These are phyloP conservation scores for Poronia punctata DNA, from an alignment of 495 filamentous ascomycete species.

Conservation along the genomic window DNA sequence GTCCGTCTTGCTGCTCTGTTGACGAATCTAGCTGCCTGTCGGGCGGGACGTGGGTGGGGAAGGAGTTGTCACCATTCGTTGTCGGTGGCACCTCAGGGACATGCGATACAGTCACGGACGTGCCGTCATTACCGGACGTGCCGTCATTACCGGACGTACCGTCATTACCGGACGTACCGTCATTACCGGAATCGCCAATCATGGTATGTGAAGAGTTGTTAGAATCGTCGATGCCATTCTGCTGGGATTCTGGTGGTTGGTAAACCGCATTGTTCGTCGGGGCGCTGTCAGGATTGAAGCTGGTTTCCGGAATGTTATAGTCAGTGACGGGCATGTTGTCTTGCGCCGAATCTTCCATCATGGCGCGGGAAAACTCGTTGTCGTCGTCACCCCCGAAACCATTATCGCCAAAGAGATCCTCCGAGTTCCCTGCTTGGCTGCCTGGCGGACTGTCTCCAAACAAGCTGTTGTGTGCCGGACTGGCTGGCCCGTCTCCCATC, in stretches of 20 bases:
- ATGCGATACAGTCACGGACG: slow-evolving; percentile 12
- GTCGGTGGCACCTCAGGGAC: slow-evolving; percentile 8
- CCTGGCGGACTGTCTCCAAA: slow-evolving; percentile 46
- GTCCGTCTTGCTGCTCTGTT: neutral
- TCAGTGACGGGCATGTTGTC: slow-evolving; percentile 34
- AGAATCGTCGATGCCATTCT: neutral
- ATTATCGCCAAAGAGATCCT: slow-evolving; percentile 51
- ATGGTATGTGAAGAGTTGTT: slow-evolving; percentile 1
- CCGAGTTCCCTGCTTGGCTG: too few relatives aligned
- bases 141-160: neutral
- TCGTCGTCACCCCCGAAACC: slow-evolving; percentile 73
- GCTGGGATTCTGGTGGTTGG: slow-evolving; percentile 8
- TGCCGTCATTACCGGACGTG: neutral
- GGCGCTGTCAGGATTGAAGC: slow-evolving; percentile 17
- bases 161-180: neutral
- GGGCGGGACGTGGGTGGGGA: slow-evolving; percentile 3
- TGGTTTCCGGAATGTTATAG: slow-evolving; percentile 19
- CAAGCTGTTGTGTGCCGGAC: slow-evolving; percentile 73
- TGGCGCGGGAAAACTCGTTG: slow-evolving; percentile 75
- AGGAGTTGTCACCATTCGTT: slow-evolving; percentile 10
- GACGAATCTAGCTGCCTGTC: slow-evolving; percentile 1
- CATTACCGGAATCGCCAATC: neutral
- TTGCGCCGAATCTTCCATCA: slow-evolving; percentile 50
- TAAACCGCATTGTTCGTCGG: slow-evolving; percentile 13
- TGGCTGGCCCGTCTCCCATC: slow-evolving; percentile 42